A percentile compares a stretch with the other conserved stretches of the same genome.
phyloP scores from a whole-genome alignment of 768 basidiomycete genomes.

The Mycena albidolilacea region DNA sequence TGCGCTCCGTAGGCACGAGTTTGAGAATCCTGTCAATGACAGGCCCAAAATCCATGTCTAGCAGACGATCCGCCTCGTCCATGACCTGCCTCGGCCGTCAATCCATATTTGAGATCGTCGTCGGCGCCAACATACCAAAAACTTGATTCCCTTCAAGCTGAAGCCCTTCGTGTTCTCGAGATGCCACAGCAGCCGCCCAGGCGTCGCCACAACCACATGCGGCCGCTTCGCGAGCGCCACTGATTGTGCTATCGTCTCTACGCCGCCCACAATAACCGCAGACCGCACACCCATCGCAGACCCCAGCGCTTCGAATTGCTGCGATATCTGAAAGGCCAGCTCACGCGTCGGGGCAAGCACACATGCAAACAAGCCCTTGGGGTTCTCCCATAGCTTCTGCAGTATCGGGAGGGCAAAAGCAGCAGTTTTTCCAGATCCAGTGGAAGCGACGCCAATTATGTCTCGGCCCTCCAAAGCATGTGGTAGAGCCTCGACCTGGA shows the following conservation, averaged over 20 bases:
- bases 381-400: conserved; percentile 97
- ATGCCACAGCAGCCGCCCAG: conserved; percentile 93
- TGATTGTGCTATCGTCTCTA: conserved; percentile 92
- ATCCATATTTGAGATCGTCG: neutral
- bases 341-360: conserved; percentile 98
- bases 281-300: conserved; percentile 94
- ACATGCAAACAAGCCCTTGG: conserved; percentile 93
- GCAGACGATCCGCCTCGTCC: conserved; percentile 95
- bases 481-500: conserved; percentile 89
- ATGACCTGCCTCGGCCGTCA: conserved; percentile 74
- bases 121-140: conserved; percentile 72
- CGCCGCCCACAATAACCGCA: conserved; percentile 94
- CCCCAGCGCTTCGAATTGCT: conserved; percentile 94
- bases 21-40: conserved; percentile 97
- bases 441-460: conserved; percentile 98
- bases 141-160: conserved; percentile 86
- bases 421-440: conserved; percentile 98
- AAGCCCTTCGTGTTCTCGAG: conserved; percentile 98
- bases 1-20: conserved; percentile 93
- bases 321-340: conserved; percentile 97
- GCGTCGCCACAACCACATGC: conserved; percentile 96
- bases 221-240: conserved; percentile 95
- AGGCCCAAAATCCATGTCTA: conserved; percentile 97
- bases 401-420: conserved; percentile 97
- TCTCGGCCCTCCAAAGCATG: conserved; percentile 92